phyloP scores from a whole-genome alignment of 1,139 yeast genomes.

The Scheffersomyces cryptocercus region DNA sequence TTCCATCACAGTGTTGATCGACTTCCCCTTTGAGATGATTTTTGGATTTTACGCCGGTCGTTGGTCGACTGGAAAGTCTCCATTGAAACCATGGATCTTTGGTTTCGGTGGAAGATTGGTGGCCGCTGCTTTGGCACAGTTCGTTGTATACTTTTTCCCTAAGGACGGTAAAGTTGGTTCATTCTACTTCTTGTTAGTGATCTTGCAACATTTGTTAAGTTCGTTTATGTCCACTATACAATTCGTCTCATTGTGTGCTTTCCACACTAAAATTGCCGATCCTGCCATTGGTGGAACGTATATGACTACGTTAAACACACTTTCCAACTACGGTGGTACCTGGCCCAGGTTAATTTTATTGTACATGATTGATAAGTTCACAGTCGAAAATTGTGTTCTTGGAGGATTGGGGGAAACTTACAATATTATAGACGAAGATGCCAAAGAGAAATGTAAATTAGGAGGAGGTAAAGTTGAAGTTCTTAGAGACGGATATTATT shows the following conservation, averaged over 20 bases:
- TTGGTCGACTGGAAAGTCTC: constrained; percentile 78
- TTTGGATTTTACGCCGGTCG: constrained; percentile 96
- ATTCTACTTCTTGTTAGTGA: constrained; percentile 66
- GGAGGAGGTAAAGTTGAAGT: constrained; percentile 58
- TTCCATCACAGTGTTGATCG: constrained; percentile 88
- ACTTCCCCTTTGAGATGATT: constrained; percentile 92
- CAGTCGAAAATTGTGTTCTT: constrained; percentile 56
- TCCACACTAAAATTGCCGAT: constrained; percentile 94
- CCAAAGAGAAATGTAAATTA: constrained; percentile 49
- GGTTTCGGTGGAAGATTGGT: constrained; percentile 84
- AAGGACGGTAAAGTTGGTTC: constrained; percentile 45
- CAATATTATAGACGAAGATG: constrained; percentile 14
- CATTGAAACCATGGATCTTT: constrained; percentile 85
- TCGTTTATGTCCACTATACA: constrained; percentile 95
- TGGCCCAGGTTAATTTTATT: constrained; percentile 90
- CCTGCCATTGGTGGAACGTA: constrained; percentile 96
- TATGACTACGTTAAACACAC: constrained; percentile 92
- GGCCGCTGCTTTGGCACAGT: constrained; percentile 76
- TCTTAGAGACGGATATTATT: constrained; percentile 79
- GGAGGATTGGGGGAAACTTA: constrained; percentile 3
- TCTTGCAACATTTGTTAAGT: constrained; percentile 78
- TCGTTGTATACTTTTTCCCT: constrained; percentile 76
- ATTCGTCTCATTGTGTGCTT: constrained; percentile 91
- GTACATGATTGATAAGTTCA: constrained; percentile 75
- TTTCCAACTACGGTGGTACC: constrained; percentile 93